Base-by-base conservation (phyloP, 345 rosid species). In the Nephelium lappaceum region DNA sequence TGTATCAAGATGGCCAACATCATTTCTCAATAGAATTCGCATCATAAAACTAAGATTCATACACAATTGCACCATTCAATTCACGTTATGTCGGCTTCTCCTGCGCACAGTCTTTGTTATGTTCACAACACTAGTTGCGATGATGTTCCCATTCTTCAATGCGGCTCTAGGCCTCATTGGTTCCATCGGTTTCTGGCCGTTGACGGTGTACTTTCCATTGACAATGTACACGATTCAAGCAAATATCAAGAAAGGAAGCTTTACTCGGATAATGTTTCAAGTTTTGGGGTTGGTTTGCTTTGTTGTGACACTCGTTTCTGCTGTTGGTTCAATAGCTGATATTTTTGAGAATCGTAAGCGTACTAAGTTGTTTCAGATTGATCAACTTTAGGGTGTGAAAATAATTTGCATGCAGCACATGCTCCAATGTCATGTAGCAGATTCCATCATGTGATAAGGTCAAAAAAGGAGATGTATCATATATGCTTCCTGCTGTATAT, bases 141-240 rank as follows among this genome's bases (percentile, higher is more conserved):
- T 79, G 78, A 47, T 73, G 21, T 41, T 79, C 45, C 82, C 85
- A 3, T 83, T 83, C 82, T 83, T 83, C 80, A 83, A 79, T 71
- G 78, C 74, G 18, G 27, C 79, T 15, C 57, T 79, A 36, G 78
- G 80, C 5, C 78, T 83, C 16, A 73, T 83, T 6, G 80, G 82
- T 2, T 69, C 80, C 5, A 25, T 58, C 2, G 31, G 64, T 3
- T 83, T 78, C 43, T 79, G 80, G 80, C 83, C 80, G 18, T 57
- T 84, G 39, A 79, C 82, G 0, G 77, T 84, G 6, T 81, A 81
- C 49, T 81, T 84, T 65, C 84, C 77, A 9, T 5, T 80, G 3
- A 70, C 45, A 57, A 81, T 74, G 85, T 67, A 75, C 65, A 55
- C 57, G 7, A 27, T 47, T 1, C 79, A 53, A 16, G 70, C 51